A percentile compares a stretch with the other conserved stretches of the same genome.
phyloP scores from a whole-genome alignment of 148 eudicot genomes.

The Cornus kousa region DNA sequence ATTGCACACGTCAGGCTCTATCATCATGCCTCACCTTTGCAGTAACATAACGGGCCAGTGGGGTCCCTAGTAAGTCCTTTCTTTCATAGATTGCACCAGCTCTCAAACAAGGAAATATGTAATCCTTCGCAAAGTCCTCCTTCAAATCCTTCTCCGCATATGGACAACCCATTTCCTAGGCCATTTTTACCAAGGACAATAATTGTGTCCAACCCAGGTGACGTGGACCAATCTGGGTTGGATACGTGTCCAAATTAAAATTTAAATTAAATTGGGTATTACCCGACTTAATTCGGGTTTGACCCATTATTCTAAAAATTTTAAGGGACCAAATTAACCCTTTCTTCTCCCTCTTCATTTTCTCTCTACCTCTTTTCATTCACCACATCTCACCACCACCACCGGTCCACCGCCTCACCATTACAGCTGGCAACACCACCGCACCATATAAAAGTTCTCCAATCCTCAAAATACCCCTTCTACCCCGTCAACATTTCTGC shows the following conservation, averaged over 20 bases:
- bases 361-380: no score
- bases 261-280: no score
- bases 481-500: no score
- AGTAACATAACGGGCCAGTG: slow-evolving; percentile 98
- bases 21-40: slow-evolving; percentile 68
- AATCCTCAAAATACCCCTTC: not conserved
- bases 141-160: slow-evolving; percentile 90
- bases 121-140: slow-evolving; percentile 94
- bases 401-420: not conserved
- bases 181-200: slow-evolving; percentile 47
- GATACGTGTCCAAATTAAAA: no score
- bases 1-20: not conserved
- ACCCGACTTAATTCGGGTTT: no score
- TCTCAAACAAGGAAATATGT: slow-evolving; percentile 85
- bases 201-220: no score
- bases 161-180: slow-evolving; percentile 88
- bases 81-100: slow-evolving; percentile 97
- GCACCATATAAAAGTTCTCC: not conserved
- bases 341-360: no score
- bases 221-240: no score
- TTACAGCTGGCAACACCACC: not conserved
- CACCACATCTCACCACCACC: no score
- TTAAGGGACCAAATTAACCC: no score
- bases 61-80: slow-evolving; percentile 91
- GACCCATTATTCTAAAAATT: no score